A percentile compares a stretch with the other conserved stretches of the same genome.
phyloP scores from a whole-genome alignment of 352 stramenopile species.

The Thalassiosira hispida region DNA sequence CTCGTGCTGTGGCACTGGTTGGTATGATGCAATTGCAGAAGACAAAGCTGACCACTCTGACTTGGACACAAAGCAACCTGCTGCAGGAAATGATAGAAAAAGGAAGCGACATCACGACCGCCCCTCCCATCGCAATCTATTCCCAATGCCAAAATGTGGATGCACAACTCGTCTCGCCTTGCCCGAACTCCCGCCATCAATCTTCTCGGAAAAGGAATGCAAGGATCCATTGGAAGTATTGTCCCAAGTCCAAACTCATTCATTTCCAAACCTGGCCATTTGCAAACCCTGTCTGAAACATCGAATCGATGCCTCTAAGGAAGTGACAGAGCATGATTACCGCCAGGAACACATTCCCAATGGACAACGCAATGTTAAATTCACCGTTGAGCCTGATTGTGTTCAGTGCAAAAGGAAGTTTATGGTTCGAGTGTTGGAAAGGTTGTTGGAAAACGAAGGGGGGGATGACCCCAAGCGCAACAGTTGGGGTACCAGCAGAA shows the following conservation, averaged over 20 bases:
- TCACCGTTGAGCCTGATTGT: slow-evolving; percentile 24
- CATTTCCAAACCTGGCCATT: slow-evolving; percentile 29
- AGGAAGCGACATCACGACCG: slow-evolving; percentile 7
- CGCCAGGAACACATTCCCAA: slow-evolving; percentile 25
- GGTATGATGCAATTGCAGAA: slow-evolving; percentile 24
- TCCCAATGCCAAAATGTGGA: slow-evolving; percentile 31
- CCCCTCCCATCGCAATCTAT: slow-evolving; percentile 20
- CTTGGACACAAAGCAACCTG: not conserved
- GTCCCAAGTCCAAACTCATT: slow-evolving; percentile 14
- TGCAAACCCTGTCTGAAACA: slow-evolving; percentile 19
- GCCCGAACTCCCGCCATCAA: slow-evolving; percentile 3
- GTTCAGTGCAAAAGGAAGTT: slow-evolving; percentile 36
- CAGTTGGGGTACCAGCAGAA: not conserved
- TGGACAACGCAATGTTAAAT: slow-evolving; percentile 27
- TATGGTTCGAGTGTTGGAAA: slow-evolving; percentile 8
- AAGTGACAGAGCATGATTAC: slow-evolving; percentile 34
- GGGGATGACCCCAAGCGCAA: not conserved
- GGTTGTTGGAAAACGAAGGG: slow-evolving; percentile 9
- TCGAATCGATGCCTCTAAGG: slow-evolving; percentile 12
- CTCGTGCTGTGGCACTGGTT: slow-evolving; percentile 10
- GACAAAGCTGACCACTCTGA: not conserved
- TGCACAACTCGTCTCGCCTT: slow-evolving; percentile 22
- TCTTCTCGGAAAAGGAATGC: slow-evolving; percentile 16
- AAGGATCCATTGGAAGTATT: slow-evolving; percentile 8
- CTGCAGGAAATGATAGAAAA: not conserved